Base-by-base conservation (phyloP, 2,329 filamentous ascomycete genomes). In the Domatiomyces globalis region DNA sequence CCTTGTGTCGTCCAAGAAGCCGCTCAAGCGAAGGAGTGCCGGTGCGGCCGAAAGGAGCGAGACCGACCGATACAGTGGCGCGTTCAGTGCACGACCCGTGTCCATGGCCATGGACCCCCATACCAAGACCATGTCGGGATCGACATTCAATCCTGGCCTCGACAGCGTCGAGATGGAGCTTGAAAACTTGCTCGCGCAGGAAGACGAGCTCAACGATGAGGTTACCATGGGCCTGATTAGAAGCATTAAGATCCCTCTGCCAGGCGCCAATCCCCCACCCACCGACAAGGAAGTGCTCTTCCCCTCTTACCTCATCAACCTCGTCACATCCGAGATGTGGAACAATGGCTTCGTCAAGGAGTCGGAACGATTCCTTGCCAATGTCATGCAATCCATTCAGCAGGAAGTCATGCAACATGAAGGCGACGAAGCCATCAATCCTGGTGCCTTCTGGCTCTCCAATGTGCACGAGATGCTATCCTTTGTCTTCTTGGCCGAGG, bases 271-370 rank as follows among this genome's bases (percentile, higher is more conserved):
- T 49, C 89, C 90, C 18, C 84, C 89, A 49, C 90, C 92, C 9
- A 95, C 88, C 17, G 92, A 98, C 71, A 98, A 98, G 73, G 92
- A 98, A 68, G 90, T 98, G 19, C 77, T 98, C 49, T 98, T 98
- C 83, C 92, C 92, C 33, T 90, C 92, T 8, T 98, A 96, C 68
- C 82, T 98, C 62, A 98, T 98, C 75, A 98, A 98, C 69, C 77
- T 98, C 55, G 92, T 98, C 57, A 98, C 92, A 10, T 96, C 89
- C 15, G 92, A 98, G 73, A 98, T 98, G 92, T 98, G 92, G 92
- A 98, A 98, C 74, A 98, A 98, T 63, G 92, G 92, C 46, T 98
- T 95, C 65, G 92, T 98, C 62, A 98, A 98, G 74, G 92, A 98
- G 71, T 96, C 92, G 3, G 92, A 98, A 71, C 85, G 90, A 51